Conservation (phyloP, 129 eudicot species). For the Erigeron canadensis region DNA sequence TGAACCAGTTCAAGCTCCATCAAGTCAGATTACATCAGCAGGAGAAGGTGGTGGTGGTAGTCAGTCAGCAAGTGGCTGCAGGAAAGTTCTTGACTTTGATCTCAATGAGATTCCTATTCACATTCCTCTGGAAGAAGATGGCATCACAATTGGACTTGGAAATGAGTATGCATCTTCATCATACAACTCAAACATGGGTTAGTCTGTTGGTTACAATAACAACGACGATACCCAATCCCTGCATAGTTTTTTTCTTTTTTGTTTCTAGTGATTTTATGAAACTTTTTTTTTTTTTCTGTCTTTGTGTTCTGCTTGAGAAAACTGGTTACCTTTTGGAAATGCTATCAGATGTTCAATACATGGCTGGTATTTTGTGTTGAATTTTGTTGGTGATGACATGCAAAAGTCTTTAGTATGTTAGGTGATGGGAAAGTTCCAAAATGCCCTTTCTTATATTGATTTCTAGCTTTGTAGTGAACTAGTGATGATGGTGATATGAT, state of each 20-base stretch:
- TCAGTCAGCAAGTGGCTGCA: conserved; percentile 28
- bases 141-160: conserved; percentile 15
- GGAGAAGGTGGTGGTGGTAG: conserved; percentile 48
- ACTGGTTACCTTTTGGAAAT: conserved; percentile 14
- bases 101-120: conserved; percentile 50
- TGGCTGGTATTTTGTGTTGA: conserved; percentile 31
- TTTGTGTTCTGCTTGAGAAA: conserved; percentile 5
- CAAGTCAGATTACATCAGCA: conserved; percentile 37
- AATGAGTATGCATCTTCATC: conserved; percentile 40
- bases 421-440: conserved; percentile 29
- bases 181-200: conserved; percentile 38
- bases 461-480: not conserved
- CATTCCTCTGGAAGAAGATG: conserved; percentile 29
- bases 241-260: not conserved
- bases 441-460: conserved; percentile 29
- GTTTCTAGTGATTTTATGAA: conserved; percentile 7
- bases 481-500: conserved; percentile 33
- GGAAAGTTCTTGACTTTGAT: conserved; percentile 45
- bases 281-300: not conserved
- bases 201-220: not conserved
- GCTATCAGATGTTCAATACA: not conserved
- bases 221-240: too few relatives aligned
- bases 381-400: conserved; percentile 33
- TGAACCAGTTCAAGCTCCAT: conserved; percentile 27
- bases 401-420: conserved; percentile 16